Evolutionary conservation across 768 basidiomycete genomes (phyloP).

Genomic region (Trametes gibbosa): DNA sequence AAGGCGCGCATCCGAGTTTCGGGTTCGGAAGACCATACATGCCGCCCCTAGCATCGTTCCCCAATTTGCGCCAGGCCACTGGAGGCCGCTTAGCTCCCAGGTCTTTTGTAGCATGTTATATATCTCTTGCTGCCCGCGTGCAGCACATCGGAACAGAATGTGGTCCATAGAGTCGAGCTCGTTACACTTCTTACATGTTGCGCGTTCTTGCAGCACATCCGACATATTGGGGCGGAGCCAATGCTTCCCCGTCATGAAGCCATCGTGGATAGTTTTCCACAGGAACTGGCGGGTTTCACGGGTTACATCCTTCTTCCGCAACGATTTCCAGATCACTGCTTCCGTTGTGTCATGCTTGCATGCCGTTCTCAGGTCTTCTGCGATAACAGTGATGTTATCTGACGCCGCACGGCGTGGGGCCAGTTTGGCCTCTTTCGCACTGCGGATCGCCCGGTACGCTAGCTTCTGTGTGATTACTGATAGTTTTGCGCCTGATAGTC

Average conservation of each 20-base stretch:
- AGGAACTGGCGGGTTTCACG: neutral
- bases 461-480: neutral
- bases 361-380: neutral
- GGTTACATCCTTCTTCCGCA: neutral
- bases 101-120: neutral
- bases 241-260: neutral
- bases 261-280: constrained; percentile 6
- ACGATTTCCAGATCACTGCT: neutral
- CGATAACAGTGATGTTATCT: neutral
- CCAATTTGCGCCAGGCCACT: neutral
- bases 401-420: no score
- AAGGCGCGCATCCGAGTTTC: neutral
- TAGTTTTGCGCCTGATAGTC: neutral
- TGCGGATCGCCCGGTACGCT: neutral
- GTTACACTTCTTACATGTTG: neutral
- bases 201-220: neutral
- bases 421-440: neutral
- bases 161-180: neutral
- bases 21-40: neutral
- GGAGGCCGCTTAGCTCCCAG: neutral
- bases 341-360: neutral
- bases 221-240: neutral
- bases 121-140: neutral
- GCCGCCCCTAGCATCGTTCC: no score
- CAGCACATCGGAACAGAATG: neutral